Evolutionary conservation across 148 eudicot species (phyloP).

Genomic region (Amaranthus palmeri): DNA sequence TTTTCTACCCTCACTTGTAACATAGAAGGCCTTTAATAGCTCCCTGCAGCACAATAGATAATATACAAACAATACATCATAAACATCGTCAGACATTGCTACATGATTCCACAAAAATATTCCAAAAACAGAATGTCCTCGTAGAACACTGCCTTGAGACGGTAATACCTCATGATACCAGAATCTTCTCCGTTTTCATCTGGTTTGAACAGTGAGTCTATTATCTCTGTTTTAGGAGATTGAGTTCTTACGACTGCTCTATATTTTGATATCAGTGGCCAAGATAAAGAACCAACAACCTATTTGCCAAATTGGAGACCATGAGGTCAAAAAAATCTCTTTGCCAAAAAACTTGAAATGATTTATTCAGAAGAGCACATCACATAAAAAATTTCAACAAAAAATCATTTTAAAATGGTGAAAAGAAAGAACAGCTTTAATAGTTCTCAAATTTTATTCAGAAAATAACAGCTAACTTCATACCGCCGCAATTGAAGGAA

Average conservation of each 20-base stretch:
- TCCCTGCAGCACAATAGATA: constrained; percentile 48
- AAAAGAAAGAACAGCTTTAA: not conserved
- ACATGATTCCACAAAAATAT: not conserved
- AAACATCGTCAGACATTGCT: not conserved
- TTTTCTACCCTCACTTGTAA: constrained; percentile 59
- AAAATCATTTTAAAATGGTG: constrained; percentile 6
- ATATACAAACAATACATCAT: constrained; percentile 1
- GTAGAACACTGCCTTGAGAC: not conserved
- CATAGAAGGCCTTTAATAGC: constrained; percentile 65
- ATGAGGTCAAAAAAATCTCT: not conserved
- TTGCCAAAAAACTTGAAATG: constrained; percentile 3
- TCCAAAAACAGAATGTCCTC: not conserved
- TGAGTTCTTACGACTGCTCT: constrained; percentile 81
- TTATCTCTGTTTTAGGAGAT: constrained; percentile 82
- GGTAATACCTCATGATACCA: constrained; percentile 83
- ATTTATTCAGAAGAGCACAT: not conserved
- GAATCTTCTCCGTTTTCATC: constrained; percentile 62
- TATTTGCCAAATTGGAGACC: constrained; percentile 17
- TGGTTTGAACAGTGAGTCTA: constrained; percentile 72
- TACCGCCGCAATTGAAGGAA: constrained; percentile 96
- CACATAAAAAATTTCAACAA: constrained; percentile 1
- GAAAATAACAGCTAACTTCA: not conserved
- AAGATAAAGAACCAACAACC: constrained; percentile 93
- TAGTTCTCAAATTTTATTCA: not conserved
- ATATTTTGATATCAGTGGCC: constrained; percentile 90